Evolutionary conservation across 1,139 yeast genomes (phyloP).

Genomic region (Zygoascus meyerae): DNA sequence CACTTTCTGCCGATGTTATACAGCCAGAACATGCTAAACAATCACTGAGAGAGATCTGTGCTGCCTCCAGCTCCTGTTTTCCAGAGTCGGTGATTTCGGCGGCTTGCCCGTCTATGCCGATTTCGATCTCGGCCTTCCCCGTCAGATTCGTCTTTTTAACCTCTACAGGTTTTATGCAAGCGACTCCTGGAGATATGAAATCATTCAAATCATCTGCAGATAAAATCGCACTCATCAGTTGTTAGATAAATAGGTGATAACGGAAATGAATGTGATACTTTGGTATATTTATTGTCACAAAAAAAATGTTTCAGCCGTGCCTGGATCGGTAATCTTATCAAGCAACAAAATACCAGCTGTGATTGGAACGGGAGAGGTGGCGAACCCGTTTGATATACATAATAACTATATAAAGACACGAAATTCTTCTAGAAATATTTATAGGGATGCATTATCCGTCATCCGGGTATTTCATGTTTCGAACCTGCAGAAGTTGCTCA

Average conservation of each 20-base stretch:
- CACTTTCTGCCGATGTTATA: conserved; percentile 93
- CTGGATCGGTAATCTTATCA: too few species aligned
- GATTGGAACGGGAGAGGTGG: background rate
- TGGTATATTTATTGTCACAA: background rate
- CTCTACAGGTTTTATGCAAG: conserved; percentile 84
- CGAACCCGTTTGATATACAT: too few species aligned
- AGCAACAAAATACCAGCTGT: background rate
- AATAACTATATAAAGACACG: too few species aligned
- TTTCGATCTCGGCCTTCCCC: conserved; percentile 56
- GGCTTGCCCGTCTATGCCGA: conserved; percentile 61
- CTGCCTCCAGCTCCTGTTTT: conserved; percentile 56
- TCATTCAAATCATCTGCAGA: conserved; percentile 91
- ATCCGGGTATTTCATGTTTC: too few species aligned
- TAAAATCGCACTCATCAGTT: conserved; percentile 71
- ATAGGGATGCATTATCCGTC: too few species aligned
- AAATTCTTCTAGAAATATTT: too few species aligned
- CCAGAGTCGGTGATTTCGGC: conserved; percentile 65
- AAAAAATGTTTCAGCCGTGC: background rate
- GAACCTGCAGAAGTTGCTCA: too few species aligned
- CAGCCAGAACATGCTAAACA: conserved; percentile 98
- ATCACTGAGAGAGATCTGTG: conserved; percentile 84
- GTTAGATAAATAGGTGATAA: background rate
- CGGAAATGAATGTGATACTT: background rate
- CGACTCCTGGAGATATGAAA: conserved; percentile 89
- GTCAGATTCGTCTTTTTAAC: conserved; percentile 33